These are phyloP conservation scores for Apiospora hydei DNA, from an alignment of 2,329 filamentous ascomycete species.

Conservation along the genomic window DNA sequence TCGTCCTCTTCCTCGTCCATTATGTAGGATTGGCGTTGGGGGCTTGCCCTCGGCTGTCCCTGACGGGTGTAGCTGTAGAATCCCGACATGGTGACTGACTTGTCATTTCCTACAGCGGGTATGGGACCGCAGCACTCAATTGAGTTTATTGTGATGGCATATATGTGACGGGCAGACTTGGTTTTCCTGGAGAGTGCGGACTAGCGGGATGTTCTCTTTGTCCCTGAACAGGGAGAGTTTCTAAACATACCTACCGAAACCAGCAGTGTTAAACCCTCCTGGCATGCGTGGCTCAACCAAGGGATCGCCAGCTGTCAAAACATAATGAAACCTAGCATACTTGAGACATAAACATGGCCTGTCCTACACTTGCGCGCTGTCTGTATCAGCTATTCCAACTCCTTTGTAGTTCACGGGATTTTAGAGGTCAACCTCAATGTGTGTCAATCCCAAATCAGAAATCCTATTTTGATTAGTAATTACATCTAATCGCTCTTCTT, in stretches of 20 bases:
- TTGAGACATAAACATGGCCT: background rate
- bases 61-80: background rate
- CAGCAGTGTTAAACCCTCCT: background rate
- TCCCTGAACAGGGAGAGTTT: background rate
- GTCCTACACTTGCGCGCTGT: background rate
- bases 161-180: too few species aligned
- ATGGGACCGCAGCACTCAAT: background rate
- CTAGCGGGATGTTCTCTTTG: background rate
- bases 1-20: background rate
- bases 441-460: too few species aligned
- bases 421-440: background rate
- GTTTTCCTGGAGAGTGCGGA: background rate
- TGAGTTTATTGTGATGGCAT: too few species aligned
- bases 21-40: background rate
- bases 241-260: background rate
- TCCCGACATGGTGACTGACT: background rate
- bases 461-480: background rate
- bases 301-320: background rate
- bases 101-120: background rate
- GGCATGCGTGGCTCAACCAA: slow-evolving; percentile 12
- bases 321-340: slow-evolving; percentile 3
- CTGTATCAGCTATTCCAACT: background rate
- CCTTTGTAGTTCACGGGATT: background rate
- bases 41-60: background rate
- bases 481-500: background rate